Base-by-base conservation (phyloP, 148 eudicot genomes). In the Euryodendron excelsum region DNA sequence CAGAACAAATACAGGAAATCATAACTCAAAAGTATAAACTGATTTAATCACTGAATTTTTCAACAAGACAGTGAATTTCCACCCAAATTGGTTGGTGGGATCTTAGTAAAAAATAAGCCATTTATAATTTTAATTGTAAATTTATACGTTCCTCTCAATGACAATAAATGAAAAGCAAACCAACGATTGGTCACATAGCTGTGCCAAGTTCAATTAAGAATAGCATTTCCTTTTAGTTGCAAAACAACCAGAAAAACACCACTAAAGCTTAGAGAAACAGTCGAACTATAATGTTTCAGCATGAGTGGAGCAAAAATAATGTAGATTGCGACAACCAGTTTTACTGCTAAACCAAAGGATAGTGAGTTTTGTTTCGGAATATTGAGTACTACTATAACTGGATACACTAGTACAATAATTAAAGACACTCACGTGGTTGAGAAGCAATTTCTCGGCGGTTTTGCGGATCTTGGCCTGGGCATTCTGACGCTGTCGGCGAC, bases 391-490 rank as follows among this genome's bases (percentile, higher is more conserved):
- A n/a, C n/a, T n/a, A n/a, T n/a, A n/a, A n/a, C n/a, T n/a, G n/a
- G n/a, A n/a, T n/a, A n/a, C n/a, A n/a, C n/a, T n/a, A n/a, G n/a
- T n/a, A n/a, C n/a, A n/a, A n/a, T 18, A 64, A 36, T 5, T 17
- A 30, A 44, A 45, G 8, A 4, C 28, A 67, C 87, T 82, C 72
- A 95, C 99, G 13, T 96, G 97, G 73, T 96, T 96, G 75, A 93
- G 87, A 13, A 96, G 91, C 81, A 96, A 85, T 75, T 93, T 96
- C 85, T 96, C 99, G 0, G 99, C 99, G 10, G 98, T 91, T 77
- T 96, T 96, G 9, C 99, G 85, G 73, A 96, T 83, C 85, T 96
- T 96, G 12, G 94, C 85, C 87, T 91, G 96, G 11, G 99, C 98
- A 81, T 96, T 93, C 77, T 96, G 98, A 28, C 97, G 85, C 88